Evolutionary conservation across 148 eudicot genomes (phyloP).

Genomic region (Simmondsia chinensis): DNA sequence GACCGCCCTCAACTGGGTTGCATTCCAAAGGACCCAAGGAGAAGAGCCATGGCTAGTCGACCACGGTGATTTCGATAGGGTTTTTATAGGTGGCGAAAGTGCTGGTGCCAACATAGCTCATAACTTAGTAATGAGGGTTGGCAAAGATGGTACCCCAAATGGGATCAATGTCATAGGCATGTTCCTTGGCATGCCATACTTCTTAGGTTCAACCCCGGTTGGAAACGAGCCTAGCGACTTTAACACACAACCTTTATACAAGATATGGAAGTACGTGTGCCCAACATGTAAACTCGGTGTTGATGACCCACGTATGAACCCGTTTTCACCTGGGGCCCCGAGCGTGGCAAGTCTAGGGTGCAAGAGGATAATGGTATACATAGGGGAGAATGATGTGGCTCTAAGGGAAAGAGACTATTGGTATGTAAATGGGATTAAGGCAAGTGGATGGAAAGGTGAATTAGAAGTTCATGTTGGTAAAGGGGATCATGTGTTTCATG

Average conservation of each 20-base stretch:
- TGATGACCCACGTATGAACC: conserved; percentile 12
- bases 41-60: conserved; percentile 16
- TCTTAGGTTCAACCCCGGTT: conserved; percentile 18
- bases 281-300: conserved; percentile 4
- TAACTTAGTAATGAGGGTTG: conserved; percentile 13
- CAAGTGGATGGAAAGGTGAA: conserved; percentile 22
- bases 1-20: conserved; percentile 18
- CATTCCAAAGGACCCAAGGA: background rate
- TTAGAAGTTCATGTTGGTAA: conserved; percentile 8
- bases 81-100: conserved; percentile 29
- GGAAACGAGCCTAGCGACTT: too few species aligned
- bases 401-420: conserved; percentile 9
- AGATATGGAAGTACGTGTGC: conserved; percentile 15
- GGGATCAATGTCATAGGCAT: conserved; percentile 15
- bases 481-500: conserved; percentile 2
- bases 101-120: conserved; percentile 37
- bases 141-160: conserved; percentile 1
- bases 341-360: conserved; percentile 8
- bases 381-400: conserved; percentile 14
- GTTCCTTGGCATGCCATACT: conserved; percentile 21
- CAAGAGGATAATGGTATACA: conserved; percentile 9
- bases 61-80: conserved; percentile 11
- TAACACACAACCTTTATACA: conserved; percentile 3
- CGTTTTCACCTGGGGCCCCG: conserved; percentile 11
- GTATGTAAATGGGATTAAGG: conserved; percentile 9